A percentile compares a stretch with the other conserved stretches of the same genome.
phyloP scores from a whole-genome alignment of 306 rosid genomes.

The Cicer cuneatum region DNA sequence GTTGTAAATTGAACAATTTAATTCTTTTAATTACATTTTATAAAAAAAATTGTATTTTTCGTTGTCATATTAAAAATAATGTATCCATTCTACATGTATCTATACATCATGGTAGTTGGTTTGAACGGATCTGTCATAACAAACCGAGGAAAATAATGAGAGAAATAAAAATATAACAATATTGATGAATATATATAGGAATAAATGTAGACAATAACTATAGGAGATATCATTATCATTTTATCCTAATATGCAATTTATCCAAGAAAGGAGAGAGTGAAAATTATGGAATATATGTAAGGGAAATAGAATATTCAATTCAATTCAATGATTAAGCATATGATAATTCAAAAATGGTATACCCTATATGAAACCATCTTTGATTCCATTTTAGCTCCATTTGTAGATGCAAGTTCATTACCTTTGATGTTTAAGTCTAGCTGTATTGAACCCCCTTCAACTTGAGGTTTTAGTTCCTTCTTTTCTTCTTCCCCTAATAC shows the following conservation, averaged over 20 bases:
- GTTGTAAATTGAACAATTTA: no score
- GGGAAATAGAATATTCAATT: slow-evolving; percentile 29
- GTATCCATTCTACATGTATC: no score
- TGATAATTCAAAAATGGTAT: slow-evolving; percentile 37
- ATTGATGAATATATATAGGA: no score
- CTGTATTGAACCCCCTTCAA: slow-evolving; percentile 56
- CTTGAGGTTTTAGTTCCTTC: slow-evolving; percentile 57
- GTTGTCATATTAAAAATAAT: no score
- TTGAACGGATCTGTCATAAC: no score
- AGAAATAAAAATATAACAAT: no score
- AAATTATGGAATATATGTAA: slow-evolving; percentile 30
- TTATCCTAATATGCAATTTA: slow-evolving; percentile 21
- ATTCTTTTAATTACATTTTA: no score
- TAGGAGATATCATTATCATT: not conserved
- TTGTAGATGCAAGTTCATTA: slow-evolving; percentile 61
- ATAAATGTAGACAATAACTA: not conserved
- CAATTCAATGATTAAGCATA: slow-evolving; percentile 25
- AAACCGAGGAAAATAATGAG: no score
- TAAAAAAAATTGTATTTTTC: no score
- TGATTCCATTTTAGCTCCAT: slow-evolving; percentile 65
- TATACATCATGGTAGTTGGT: no score
- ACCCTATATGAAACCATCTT: slow-evolving; percentile 60
- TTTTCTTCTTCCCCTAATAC: slow-evolving; percentile 46
- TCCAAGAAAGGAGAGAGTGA: not conserved
- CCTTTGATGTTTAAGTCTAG: slow-evolving; percentile 81